These are phyloP conservation scores for Ophiocordyceps unilateralis DNA, from an alignment of 2,329 filamentous ascomycete genomes.

Conservation along the genomic window DNA sequence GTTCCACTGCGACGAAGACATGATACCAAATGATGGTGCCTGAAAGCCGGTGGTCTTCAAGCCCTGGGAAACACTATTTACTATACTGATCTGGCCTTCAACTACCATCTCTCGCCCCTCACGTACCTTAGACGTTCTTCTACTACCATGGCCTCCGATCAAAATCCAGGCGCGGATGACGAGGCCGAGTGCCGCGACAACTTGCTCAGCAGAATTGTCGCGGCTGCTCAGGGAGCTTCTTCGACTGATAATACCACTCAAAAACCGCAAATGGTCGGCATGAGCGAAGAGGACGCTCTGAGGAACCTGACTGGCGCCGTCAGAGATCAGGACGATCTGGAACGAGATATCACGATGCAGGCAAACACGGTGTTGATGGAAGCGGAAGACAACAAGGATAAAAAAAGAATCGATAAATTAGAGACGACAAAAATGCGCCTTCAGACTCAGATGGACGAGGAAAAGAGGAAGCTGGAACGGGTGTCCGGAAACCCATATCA, in stretches of 20 bases:
- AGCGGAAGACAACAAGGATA: slow-evolving; percentile 44
- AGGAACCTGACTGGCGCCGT: slow-evolving; percentile 49
- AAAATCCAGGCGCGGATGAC: neutral
- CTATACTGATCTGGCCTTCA: neutral
- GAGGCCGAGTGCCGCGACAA: slow-evolving; percentile 7
- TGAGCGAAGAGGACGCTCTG: slow-evolving; percentile 44
- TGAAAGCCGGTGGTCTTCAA: neutral
- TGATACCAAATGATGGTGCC: neutral
- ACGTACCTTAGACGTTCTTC: neutral
- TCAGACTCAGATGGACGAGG: slow-evolving; percentile 43
- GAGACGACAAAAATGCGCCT: slow-evolving; percentile 39
- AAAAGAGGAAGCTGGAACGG: slow-evolving; percentile 27
- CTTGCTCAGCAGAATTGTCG: slow-evolving; percentile 13
- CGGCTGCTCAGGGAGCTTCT: slow-evolving; percentile 11
- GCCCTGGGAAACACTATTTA: neutral
- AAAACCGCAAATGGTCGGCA: slow-evolving; percentile 8
- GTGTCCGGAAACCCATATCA: slow-evolving; percentile 27
- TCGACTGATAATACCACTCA: neutral
- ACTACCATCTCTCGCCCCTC: neutral
- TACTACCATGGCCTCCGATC: neutral
- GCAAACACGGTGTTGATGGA: slow-evolving; percentile 42
- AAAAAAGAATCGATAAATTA: slow-evolving; percentile 43
- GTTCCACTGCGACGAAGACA: neutral
- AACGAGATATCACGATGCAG: slow-evolving; percentile 61
- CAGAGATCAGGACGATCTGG: slow-evolving; percentile 76